Percentiles rank a stretch among this genome's conserved stretches.
phyloP scores from a whole-genome alignment of 495 filamentous ascomycete genomes.

The Usnea hakonensis region DNA sequence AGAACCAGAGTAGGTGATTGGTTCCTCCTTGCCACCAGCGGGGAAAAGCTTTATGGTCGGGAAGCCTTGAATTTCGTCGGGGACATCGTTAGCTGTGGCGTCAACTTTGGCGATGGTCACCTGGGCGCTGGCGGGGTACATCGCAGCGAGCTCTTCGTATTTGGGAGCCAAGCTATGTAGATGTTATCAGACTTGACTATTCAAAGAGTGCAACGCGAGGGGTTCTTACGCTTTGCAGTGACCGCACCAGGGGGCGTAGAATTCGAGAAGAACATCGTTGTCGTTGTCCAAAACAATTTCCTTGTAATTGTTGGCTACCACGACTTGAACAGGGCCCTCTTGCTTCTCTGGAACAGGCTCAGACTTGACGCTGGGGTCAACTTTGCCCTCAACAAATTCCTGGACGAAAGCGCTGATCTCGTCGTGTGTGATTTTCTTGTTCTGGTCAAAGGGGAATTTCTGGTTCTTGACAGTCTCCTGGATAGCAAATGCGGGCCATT shows the following conservation, averaged over 20 bases:
- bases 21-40: conserved; percentile 76
- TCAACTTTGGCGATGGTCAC: conserved; percentile 97
- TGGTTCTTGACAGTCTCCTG: conserved; percentile 92
- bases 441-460: conserved; percentile 92
- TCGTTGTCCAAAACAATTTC: conserved; percentile 84
- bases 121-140: conserved; percentile 73
- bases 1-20: conserved; percentile 79
- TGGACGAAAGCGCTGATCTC: conserved; percentile 77
- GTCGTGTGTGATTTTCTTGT: conserved; percentile 67
- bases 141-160: conserved; percentile 72
- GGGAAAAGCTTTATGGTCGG: conserved; percentile 98
- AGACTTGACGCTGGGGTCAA: conserved; percentile 94
- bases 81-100: conserved; percentile 92
- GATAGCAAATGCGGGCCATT: conserved; percentile 96
- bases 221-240: conserved; percentile 83
- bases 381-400: conserved; percentile 77
- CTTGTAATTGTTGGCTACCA: conserved; percentile 93
- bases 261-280: conserved; percentile 97
- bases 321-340: conserved; percentile 78
- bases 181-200: conserved; percentile 18
- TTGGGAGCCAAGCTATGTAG: conserved; percentile 52
- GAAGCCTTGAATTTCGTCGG: conserved; percentile 95
- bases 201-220: background rate
- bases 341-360: conserved; percentile 95
- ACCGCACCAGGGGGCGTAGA: conserved; percentile 98